Evolutionary conservation across 164 flowering plant species (phyloP), one percentile per base, ranked within the genome.

Genomic region (Chloranthus sessilifolius): DNA sequence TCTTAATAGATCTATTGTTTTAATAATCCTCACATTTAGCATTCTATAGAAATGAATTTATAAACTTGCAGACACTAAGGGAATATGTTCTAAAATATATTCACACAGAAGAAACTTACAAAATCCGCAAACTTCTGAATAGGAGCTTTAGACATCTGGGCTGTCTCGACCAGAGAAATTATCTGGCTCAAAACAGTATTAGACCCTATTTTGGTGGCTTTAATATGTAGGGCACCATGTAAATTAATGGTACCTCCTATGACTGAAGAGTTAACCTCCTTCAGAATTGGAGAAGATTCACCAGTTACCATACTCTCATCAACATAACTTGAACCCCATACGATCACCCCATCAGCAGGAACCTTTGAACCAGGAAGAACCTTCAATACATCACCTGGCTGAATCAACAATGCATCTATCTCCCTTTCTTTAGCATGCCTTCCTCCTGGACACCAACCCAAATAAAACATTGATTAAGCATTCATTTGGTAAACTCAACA

Each of bases 131-230:
- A 87, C 60, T 89, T 85, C 78, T 94, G 99, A 59, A 94, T 88
- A n/a, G 99, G 99, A 68, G 99, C 99, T 71, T 94, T 94, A 16
- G 95, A 81, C 96, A 89, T 87, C 66, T 94, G 99, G 26, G 99
- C 99, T 21, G 90, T 75, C 80, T 94, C 99, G 63, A 94, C 96
- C 71, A 94, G 62, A 61, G 75, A 68, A 55, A 94, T 89, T 56
- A 89, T 94, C 75, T 94, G 99, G 66, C 80, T 89, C 61, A 94
- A 68, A 52, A 87, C 94, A 15, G 97, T 76, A 65, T 80, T 79
- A 45, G 90, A 77, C 11, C 99, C 99, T 34, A 94, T 87, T 77
- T 78, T 87, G n/a, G 84, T 89, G 45, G 96, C 99, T 70, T 81
- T 59, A 44, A 94, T 48, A 52, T 94, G 90, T 53, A 94, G 82